A percentile compares a stretch with the other conserved stretches of the same genome.
Evolutionary conservation across 495 filamentous ascomycete genomes (phyloP).

Genomic region (Trichoderma erinaceum): DNA sequence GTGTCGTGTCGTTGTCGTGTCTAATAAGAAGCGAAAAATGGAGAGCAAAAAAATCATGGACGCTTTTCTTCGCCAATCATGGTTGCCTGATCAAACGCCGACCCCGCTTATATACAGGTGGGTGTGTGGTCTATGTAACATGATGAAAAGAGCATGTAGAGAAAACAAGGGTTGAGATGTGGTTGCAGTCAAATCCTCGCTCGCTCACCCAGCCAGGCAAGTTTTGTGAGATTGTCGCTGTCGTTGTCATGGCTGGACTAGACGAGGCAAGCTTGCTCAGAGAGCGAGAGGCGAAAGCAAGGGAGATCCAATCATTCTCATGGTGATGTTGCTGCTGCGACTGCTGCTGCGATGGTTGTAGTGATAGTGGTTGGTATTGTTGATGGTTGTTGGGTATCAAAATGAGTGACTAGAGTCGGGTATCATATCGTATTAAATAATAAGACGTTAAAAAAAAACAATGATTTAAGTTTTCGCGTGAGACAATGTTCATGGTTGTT

Average conservation of each 20-base stretch:
- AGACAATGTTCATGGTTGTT: conserved; percentile 7
- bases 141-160: conserved; percentile 12
- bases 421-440: conserved; percentile 12
- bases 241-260: neutral
- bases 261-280: neutral
- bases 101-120: conserved; percentile 12
- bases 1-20: neutral
- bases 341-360: too few species aligned
- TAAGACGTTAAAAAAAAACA: neutral
- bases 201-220: neutral
- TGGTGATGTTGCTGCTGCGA: neutral
- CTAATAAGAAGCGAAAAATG: neutral
- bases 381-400: neutral
- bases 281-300: neutral
- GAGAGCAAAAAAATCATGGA: neutral
- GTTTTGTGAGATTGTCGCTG: neutral
- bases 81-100: conserved; percentile 4
- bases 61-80: conserved; percentile 5
- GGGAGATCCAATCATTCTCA: neutral
- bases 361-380: too few species aligned
- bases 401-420: conserved; percentile 14
- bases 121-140: conserved; percentile 11
- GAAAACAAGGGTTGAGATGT: conserved; percentile 1
- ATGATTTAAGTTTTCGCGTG: neutral
- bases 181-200: neutral